Conservation (phyloP, 192 early-diverging fungal species). For the Gigaspora rosea region DNA sequence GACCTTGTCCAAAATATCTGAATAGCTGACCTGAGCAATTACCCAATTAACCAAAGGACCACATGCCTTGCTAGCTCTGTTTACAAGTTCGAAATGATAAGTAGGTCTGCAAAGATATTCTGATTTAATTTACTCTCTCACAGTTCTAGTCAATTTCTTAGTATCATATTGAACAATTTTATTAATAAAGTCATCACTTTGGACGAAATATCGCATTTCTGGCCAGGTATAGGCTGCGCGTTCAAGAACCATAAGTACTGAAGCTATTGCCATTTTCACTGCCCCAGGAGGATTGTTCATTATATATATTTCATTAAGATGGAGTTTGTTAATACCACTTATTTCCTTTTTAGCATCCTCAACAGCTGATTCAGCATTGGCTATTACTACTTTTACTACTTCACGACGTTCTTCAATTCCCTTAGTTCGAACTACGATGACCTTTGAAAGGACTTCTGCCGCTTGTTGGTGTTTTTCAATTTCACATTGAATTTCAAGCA, state of each 20-base stretch:
- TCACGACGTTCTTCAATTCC: constrained; percentile 78
- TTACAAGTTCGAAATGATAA: constrained; percentile 95
- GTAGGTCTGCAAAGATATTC: constrained; percentile 81
- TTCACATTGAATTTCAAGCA: constrained; percentile 92
- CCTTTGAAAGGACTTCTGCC: constrained; percentile 76
- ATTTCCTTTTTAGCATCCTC: constrained; percentile 92
- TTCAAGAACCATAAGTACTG: constrained; percentile 93
- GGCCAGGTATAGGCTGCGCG: constrained; percentile 89
- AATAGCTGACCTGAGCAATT: constrained; percentile 91
- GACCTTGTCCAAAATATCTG: constrained; percentile 90
- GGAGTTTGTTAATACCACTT: constrained; percentile 93
- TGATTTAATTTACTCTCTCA: constrained; percentile 80
- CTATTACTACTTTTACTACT: constrained; percentile 64
- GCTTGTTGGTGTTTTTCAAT: constrained; percentile 85
- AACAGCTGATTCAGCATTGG: constrained; percentile 97
- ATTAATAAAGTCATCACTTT: constrained; percentile 95
- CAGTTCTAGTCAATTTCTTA: constrained; percentile 71
- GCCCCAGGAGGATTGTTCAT: constrained; percentile 97
- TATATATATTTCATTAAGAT: constrained; percentile 91
- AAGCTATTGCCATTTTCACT: constrained; percentile 96
- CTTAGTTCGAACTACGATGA: constrained; percentile 70
- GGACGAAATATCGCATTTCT: constrained; percentile 82
- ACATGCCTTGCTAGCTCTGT: constrained; percentile 96
- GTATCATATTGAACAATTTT: constrained; percentile 97
- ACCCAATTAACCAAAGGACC: constrained; percentile 99